These are phyloP conservation scores for Rosa chinensis DNA, from an alignment of 306 rosid genomes.

Conservation along the genomic window DNA sequence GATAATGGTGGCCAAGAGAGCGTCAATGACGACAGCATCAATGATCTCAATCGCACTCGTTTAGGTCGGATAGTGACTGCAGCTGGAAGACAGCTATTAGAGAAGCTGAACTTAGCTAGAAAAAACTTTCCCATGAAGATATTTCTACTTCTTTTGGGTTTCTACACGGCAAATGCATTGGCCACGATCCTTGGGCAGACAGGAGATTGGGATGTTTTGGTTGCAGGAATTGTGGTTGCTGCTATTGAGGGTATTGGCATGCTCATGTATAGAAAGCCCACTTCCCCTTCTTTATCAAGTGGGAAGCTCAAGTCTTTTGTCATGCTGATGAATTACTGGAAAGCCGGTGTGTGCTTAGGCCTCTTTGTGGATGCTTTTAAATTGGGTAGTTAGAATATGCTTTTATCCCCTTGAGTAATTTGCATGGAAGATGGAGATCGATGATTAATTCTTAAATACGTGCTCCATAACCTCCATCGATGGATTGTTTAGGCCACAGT, in stretches of 20 bases:
- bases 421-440: neutral
- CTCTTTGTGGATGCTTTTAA: conserved; percentile 97
- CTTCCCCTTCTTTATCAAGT: conserved; percentile 38
- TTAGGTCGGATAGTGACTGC: conserved; percentile 86
- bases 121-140: conserved; percentile 84
- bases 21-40: conserved; percentile 46
- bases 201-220: conserved; percentile 95
- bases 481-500: neutral
- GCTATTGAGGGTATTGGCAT: conserved; percentile 94
- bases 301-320: conserved; percentile 75
- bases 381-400: conserved; percentile 65
- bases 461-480: neutral
- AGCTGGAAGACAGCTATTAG: conserved; percentile 78
- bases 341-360: conserved; percentile 97
- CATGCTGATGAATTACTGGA: conserved; percentile 82
- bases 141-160: conserved; percentile 90
- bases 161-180: conserved; percentile 95
- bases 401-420: neutral
- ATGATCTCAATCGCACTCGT: conserved; percentile 69
- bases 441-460: neutral
- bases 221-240: conserved; percentile 93
- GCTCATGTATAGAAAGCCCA: conserved; percentile 74
- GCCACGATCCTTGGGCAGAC: conserved; percentile 99
- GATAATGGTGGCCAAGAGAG: conserved; percentile 61
- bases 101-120: conserved; percentile 78